A percentile compares a stretch with the other conserved stretches of the same genome.
phyloP scores from a whole-genome alignment of 2,329 filamentous ascomycete genomes.

The Diaporthe amygdali region DNA sequence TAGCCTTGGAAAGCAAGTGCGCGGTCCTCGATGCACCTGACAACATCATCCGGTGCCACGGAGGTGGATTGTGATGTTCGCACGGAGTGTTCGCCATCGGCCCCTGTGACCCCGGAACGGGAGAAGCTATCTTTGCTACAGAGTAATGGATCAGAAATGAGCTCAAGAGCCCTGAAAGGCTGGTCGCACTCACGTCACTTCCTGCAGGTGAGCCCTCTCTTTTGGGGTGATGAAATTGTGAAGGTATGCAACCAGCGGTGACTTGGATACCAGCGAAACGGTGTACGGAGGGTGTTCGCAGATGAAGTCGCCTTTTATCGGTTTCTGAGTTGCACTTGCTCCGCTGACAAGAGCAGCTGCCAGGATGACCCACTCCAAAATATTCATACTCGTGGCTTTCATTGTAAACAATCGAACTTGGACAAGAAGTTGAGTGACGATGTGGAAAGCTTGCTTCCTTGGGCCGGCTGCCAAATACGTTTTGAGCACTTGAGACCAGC shows the following conservation, averaged over 20 bases:
- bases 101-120: constrained; percentile 40
- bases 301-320: constrained; percentile 24
- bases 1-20: constrained; percentile 45
- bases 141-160: not conserved
- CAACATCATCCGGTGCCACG: constrained; percentile 39
- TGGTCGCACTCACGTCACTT: constrained; percentile 36
- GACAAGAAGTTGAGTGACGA: not conserved
- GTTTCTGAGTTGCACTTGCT: constrained; percentile 29
- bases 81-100: constrained; percentile 33
- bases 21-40: constrained; percentile 44
- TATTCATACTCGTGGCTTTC: not conserved
- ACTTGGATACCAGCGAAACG: constrained; percentile 39
- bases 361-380: not conserved
- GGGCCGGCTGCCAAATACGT: not conserved
- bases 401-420: not conserved
- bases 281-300: constrained; percentile 40
- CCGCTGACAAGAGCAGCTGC: not conserved
- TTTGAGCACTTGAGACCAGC: not conserved
- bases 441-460: not conserved
- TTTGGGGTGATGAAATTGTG: constrained; percentile 41
- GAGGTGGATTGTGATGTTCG: constrained; percentile 45
- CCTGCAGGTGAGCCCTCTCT: constrained; percentile 41
- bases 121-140: constrained; percentile 42
- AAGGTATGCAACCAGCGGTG: constrained; percentile 46
- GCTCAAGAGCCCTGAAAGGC: too few relatives aligned